Evolutionary conservation across 306 rosid species (phyloP).

Genomic region (Comarum palustre): DNA sequence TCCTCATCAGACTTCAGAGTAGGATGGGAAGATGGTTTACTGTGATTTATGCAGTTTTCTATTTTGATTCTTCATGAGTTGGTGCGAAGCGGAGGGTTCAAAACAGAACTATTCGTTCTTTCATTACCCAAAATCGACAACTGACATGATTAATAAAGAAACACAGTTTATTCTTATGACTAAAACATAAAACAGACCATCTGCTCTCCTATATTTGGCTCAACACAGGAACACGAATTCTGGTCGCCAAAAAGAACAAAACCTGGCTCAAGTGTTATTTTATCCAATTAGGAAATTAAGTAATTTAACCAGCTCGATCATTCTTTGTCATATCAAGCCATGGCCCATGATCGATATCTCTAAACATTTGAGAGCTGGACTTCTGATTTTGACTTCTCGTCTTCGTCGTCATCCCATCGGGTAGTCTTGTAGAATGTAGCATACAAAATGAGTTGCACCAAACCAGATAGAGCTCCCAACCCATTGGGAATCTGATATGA

Average conservation of each 20-base stretch:
- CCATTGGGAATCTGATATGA: conserved; percentile 42
- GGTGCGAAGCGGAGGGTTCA: neutral
- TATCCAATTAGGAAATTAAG: neutral
- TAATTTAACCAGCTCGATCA: neutral
- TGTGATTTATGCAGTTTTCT: neutral
- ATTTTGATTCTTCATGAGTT: too few species aligned
- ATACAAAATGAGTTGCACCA: conserved; percentile 47
- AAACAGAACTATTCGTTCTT: neutral
- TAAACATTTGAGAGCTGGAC: conserved; percentile 1
- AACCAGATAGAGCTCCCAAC: conserved; percentile 52
- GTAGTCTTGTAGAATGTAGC: conserved; percentile 3
- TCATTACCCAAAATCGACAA: neutral
- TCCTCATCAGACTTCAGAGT: neutral
- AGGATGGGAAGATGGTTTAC: neutral
- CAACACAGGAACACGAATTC: neutral
- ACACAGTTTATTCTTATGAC: neutral
- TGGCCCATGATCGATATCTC: neutral
- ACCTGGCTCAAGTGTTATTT: neutral
- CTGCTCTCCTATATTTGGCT: neutral
- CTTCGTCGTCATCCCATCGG: neutral
- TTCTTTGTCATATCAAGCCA: neutral
- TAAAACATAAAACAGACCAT: neutral
- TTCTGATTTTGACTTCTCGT: neutral
- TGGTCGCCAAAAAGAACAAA: neutral
- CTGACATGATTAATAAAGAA: neutral